Evolutionary conservation across 805 yeast species (phyloP).

Genomic region (Ogataea populi-albae): DNA sequence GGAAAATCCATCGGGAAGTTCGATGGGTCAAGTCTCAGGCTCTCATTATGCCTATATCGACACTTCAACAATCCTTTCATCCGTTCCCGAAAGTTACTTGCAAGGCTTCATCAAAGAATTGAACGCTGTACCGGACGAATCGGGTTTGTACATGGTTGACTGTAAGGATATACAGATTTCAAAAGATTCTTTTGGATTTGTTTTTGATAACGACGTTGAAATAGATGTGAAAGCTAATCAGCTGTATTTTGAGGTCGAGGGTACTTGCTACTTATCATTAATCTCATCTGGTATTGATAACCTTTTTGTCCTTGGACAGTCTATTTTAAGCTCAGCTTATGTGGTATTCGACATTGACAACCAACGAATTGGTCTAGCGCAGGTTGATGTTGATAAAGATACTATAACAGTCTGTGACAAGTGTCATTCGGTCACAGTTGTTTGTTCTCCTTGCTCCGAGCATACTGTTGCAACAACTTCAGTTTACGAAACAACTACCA

Average conservation of each 20-base stretch:
- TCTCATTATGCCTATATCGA: slow-evolving; percentile 43
- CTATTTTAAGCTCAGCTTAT: slow-evolving; percentile 60
- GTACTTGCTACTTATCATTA: slow-evolving; percentile 22
- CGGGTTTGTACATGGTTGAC: slow-evolving; percentile 23
- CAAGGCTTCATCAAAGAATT: slow-evolving; percentile 12
- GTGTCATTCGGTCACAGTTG: slow-evolving; percentile 12
- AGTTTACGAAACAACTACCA: slow-evolving; percentile 1
- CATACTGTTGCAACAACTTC: slow-evolving; percentile 9
- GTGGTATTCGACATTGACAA: slow-evolving; percentile 63
- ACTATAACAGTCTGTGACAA: slow-evolving; percentile 15
- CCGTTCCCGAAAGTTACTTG: slow-evolving; percentile 40
- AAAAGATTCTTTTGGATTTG: slow-evolving; percentile 10
- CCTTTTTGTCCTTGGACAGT: slow-evolving; percentile 56
- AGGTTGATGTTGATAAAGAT: slow-evolving; percentile 31
- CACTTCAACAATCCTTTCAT: slow-evolving; percentile 52
- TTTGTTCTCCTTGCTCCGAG: slow-evolving; percentile 18
- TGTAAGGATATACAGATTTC: slow-evolving; percentile 19
- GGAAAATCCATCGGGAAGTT: slow-evolving; percentile 11
- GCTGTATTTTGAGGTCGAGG: slow-evolving; percentile 14
- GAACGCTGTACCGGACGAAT: slow-evolving; percentile 15
- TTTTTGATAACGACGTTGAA: slow-evolving; percentile 19
- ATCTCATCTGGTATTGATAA: slow-evolving; percentile 15
- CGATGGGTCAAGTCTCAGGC: slow-evolving; percentile 8
- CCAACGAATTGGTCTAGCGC: slow-evolving; percentile 55
- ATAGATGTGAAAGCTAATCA: slow-evolving; percentile 22